phyloP scores from a whole-genome alignment of 495 filamentous ascomycete species.

The Sabuloglossum arenarium region DNA sequence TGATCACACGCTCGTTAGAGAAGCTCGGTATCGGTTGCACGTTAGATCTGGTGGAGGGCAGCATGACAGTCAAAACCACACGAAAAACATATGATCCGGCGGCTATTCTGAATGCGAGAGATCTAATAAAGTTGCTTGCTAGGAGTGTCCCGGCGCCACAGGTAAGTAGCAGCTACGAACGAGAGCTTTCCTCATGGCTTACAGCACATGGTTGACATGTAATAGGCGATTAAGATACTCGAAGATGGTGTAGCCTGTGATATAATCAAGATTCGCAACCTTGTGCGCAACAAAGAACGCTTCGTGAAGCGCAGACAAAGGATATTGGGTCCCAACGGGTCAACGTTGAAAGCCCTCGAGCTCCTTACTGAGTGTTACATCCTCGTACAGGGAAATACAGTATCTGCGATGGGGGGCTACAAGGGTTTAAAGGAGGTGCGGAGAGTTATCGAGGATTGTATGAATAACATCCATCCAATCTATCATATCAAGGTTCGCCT shows the following conservation, averaged over 20 bases:
- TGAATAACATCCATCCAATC: conserved; percentile 85
- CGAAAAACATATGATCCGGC: conserved; percentile 90
- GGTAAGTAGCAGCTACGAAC: conserved; percentile 10
- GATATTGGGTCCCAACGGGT: conserved; percentile 67
- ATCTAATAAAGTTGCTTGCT: conserved; percentile 81
- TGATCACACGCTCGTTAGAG: conserved; percentile 57
- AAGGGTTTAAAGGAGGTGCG: conserved; percentile 89
- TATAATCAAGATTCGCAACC: conserved; percentile 80
- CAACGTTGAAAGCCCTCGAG: conserved; percentile 83
- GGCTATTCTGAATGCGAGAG: conserved; percentile 80
- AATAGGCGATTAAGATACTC: conserved; percentile 66
- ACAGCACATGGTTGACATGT: not conserved
- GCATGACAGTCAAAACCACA: conserved; percentile 90
- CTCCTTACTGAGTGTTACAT: conserved; percentile 89
- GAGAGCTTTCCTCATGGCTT: not conserved
- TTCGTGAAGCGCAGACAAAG: conserved; percentile 92
- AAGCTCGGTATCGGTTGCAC: conserved; percentile 69
- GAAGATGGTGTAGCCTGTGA: conserved; percentile 80
- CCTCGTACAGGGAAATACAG: conserved; percentile 92
- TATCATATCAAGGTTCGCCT: conserved; percentile 57
- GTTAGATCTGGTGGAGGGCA: conserved; percentile 85
- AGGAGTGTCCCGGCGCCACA: conserved; percentile 84
- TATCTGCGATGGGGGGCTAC: conserved; percentile 73
- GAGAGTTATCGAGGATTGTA: conserved; percentile 80
- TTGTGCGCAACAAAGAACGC: conserved; percentile 86